Percentiles rank a stretch among this genome's conserved stretches.
These are phyloP conservation scores for Abelmoschus esculentus DNA, from an alignment of 345 rosid genomes.

Conservation along the genomic window DNA sequence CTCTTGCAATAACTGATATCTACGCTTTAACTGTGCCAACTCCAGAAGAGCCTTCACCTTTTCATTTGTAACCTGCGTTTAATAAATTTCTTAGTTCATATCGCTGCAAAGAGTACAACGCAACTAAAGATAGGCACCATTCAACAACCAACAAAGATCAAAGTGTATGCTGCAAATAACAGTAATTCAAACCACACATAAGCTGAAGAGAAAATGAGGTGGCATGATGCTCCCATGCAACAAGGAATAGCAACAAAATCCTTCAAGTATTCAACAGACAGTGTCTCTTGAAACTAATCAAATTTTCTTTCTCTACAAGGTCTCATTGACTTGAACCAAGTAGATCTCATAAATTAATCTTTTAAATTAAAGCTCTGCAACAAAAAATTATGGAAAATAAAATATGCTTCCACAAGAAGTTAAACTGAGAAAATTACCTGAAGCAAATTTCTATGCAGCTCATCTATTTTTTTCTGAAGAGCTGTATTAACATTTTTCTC, in stretches of 20 bases:
- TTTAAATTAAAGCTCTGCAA: background rate
- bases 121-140: background rate
- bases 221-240: background rate
- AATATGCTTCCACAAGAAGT: background rate
- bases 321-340: background rate
- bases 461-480: constrained; percentile 78
- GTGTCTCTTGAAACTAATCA: background rate
- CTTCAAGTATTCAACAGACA: background rate
- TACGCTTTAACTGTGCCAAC: constrained; percentile 73
- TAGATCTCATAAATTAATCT: background rate
- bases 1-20: constrained; percentile 61
- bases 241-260: background rate
- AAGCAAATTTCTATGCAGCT: constrained; percentile 81
- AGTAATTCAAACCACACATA: background rate
- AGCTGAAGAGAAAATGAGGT: background rate
- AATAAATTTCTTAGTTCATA: background rate
- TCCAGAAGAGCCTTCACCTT: constrained; percentile 94
- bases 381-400: background rate
- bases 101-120: constrained; percentile 7
- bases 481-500: constrained; percentile 77
- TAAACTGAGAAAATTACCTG: constrained; percentile 42
- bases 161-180: background rate
- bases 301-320: background rate
- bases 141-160: background rate
- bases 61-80: constrained; percentile 76